Evolutionary conservation across 2,329 filamentous ascomycete genomes (phyloP), one percentile per base, ranked within the genome.

Genomic region (Aspergillus aculeatus): DNA sequence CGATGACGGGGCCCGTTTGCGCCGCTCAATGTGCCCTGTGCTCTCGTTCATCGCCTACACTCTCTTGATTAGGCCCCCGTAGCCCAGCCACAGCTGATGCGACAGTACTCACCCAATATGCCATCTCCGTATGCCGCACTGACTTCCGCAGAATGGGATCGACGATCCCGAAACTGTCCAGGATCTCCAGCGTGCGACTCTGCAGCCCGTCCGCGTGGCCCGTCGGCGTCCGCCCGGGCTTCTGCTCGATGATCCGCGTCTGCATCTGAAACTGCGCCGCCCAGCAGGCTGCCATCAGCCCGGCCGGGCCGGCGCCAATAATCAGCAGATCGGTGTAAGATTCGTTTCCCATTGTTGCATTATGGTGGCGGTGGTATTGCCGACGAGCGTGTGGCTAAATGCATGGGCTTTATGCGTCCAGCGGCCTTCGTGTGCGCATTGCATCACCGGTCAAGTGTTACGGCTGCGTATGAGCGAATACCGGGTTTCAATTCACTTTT

Each of bases 141-240:
- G 54, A 58, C 35, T 54, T 50, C 9, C 38, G 32, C 10, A 59
- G 4, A 12, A 65, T 52, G 3, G 50, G 16, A 50, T 67, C 56
- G 2, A 50, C 85, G 58, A 91, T 83, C 0, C 86, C 88, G 64
- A 91, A 88, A 58, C 84, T 86, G 65, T 91, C 86, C 54, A 91
- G 84, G n/a, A 91, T 89, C 72, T 91, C 87, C 2, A 90, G 77
- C 0, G 86, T 89, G 1, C 88, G 84, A 61, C 82, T 85, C 72
- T 90, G 86, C 3, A 88, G 74, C 2, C 84, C 84, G 65, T 83
- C 81, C 1, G 80, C 80, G 64, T 82, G 79, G 1, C 75, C 73
- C 12, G 69, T 69, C n/a, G 64, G 32, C 2, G 66, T 69, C 12
- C 55, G 62, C 3, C 52, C 29, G 2, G 29, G 11, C 24, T 69